These are phyloP conservation scores for Colletotrichum phormii DNA, from an alignment of 2,329 filamentous ascomycete species.

Conservation along the genomic window DNA sequence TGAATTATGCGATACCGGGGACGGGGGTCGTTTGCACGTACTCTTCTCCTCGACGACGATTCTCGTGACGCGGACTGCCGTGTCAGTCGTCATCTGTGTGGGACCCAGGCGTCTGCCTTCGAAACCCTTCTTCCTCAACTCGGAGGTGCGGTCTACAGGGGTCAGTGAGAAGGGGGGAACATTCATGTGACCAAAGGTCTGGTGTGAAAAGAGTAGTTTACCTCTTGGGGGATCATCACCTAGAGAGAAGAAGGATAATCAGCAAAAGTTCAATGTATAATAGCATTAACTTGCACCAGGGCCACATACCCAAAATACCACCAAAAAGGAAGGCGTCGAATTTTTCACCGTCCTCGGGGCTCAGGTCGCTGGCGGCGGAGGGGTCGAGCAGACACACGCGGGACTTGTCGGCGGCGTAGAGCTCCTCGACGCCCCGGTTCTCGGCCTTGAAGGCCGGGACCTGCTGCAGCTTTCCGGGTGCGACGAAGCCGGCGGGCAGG, in stretches of 20 bases:
- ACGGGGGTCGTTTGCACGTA: slow-evolving; percentile 52
- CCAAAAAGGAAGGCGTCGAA: slow-evolving; percentile 97
- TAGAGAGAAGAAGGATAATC: slow-evolving; percentile 49
- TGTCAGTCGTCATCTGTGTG: slow-evolving; percentile 98
- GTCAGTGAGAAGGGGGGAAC: slow-evolving; percentile 19
- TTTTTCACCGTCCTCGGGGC: slow-evolving; percentile 81
- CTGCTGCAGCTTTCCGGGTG: slow-evolving; percentile 68
- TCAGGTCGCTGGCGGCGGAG: slow-evolving; percentile 81
- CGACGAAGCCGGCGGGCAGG: slow-evolving; percentile 75
- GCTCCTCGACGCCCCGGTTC: slow-evolving; percentile 81
- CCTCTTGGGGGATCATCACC: slow-evolving; percentile 94
- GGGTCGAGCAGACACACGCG: slow-evolving; percentile 92
- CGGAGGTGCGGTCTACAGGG: slow-evolving; percentile 86
- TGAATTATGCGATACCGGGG: not conserved
- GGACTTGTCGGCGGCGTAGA: slow-evolving; percentile 79
- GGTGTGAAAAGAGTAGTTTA: slow-evolving; percentile 50
- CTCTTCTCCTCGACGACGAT: slow-evolving; percentile 88
- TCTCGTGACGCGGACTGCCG: slow-evolving; percentile 91
- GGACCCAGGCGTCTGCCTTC: slow-evolving; percentile 87
- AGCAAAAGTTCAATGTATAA: slow-evolving; percentile 26
- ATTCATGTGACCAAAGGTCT: slow-evolving; percentile 1
- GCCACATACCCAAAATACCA: slow-evolving; percentile 83
- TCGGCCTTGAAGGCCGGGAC: slow-evolving; percentile 77
- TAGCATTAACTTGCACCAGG: slow-evolving; percentile 18
- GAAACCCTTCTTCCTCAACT: slow-evolving; percentile 94